Evolutionary conservation across 768 basidiomycete species (phyloP).

Genomic region (Trametes cingulata): DNA sequence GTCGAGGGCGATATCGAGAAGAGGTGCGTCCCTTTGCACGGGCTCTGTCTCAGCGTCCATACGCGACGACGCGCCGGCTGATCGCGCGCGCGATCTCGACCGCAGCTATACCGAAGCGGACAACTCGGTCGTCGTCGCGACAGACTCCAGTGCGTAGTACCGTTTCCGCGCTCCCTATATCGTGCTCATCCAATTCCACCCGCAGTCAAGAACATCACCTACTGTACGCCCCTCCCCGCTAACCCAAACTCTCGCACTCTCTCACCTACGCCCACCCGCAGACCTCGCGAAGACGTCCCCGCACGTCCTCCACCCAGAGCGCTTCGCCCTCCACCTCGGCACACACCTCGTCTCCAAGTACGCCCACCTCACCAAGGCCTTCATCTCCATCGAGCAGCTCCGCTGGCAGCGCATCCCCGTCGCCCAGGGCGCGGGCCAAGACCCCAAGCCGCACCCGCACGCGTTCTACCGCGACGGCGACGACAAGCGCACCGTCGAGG

Average conservation of each 20-base stretch:
- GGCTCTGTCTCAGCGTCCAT: too few relatives aligned
- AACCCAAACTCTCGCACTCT: background rate
- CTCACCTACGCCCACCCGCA: slow-evolving; percentile 31
- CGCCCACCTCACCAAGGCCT: slow-evolving; percentile 68
- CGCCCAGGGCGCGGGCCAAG: slow-evolving; percentile 25
- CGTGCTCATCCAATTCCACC: background rate
- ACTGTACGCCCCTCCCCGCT: slow-evolving; percentile 27
- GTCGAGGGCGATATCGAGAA: slow-evolving; percentile 82
- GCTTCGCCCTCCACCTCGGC: slow-evolving; percentile 86
- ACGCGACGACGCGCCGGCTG: too few relatives aligned
- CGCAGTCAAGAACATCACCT: slow-evolving; percentile 43
- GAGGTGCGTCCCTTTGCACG: slow-evolving; percentile 49
- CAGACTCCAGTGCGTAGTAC: slow-evolving; percentile 84
- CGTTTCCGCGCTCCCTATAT: too few relatives aligned
- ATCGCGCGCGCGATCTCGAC: too few relatives aligned
- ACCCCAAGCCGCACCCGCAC: slow-evolving; percentile 62
- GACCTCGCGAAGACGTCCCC: slow-evolving; percentile 90
- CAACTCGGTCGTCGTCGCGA: slow-evolving; percentile 86
- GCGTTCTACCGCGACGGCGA: slow-evolving; percentile 89
- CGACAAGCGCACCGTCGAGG: slow-evolving; percentile 72
- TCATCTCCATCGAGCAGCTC: slow-evolving; percentile 73
- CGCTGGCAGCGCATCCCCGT: slow-evolving; percentile 82
- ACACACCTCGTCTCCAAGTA: slow-evolving; percentile 83
- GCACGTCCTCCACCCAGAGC: slow-evolving; percentile 78
- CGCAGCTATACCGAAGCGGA: slow-evolving; percentile 84